Evolutionary conservation across 163 green algal genomes (phyloP), one percentile per base, ranked within the genome.

Genomic region (Coccomyxa subellipsoidea): DNA sequence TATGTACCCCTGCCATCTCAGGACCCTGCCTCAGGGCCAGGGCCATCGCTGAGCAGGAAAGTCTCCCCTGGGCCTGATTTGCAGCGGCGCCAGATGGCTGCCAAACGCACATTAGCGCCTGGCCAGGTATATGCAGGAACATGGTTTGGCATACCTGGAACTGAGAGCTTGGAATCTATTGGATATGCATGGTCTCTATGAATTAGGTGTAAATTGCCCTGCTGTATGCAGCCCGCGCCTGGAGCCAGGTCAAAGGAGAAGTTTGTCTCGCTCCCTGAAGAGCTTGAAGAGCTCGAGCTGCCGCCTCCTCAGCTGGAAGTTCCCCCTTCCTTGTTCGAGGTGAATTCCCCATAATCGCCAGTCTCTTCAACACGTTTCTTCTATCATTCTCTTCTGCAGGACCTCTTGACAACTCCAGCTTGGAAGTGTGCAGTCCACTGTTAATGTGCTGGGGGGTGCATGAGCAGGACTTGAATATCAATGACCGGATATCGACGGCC

Each of bases 251-350:
- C 75, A 31, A 86, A 86, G 27, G 89, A 92, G 38, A 88, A 90
- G 36, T 91, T 93, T 83, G 83, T 93, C 36, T 90, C 86, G n/a
- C 84, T 93, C 34, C 90, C 90, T 35, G 87, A 92, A 21, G 84
- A 90, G 73, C 75, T 90, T 40, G 69, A 91, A 53, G 81, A 84
- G 21, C 34, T 73, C 1, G 82, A 76, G 36, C 35, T 54, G 37
- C 79, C 81, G 32, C 79, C 35, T 36, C 35, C 35, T 47, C 36
- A 29, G n/a, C 25, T 54, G 2, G 80, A 85, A 27, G 38, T 81
- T 0, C 54, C 85, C 29, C 82, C 80, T 38, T 85, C 82, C 39
- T 80, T 91, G 23, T 90, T 91, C 69, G 85, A 90, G 87, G 87
- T 85, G 66, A 34, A 23, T 7, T 79, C n/a, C n/a, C n/a, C n/a